phyloP scores from a whole-genome alignment of 441 rosid genomes.

The Breynia disticha region DNA sequence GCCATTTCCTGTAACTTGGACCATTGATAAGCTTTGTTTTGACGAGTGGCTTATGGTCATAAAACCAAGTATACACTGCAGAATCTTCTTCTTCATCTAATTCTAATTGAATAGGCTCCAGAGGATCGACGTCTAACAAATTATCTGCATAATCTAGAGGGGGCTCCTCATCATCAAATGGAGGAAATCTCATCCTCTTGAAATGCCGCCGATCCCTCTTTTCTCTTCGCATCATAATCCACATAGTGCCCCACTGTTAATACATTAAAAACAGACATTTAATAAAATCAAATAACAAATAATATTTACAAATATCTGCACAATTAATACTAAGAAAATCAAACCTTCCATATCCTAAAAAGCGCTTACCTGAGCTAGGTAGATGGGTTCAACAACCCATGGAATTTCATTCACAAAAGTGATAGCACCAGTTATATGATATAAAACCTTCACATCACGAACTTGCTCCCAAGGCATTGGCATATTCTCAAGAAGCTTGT shows the following conservation, averaged over 20 bases:
- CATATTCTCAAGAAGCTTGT: constrained; percentile 97
- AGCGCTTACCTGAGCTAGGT: constrained; percentile 75
- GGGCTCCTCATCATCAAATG: constrained; percentile 99
- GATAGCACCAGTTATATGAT: constrained; percentile 93
- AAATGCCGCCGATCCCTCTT: constrained; percentile 97
- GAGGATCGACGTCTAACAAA: constrained; percentile 91
- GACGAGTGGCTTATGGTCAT: constrained; percentile 97
- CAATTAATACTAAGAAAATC: constrained; percentile 1
- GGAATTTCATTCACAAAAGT: constrained; percentile 97
- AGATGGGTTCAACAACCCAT: constrained; percentile 97
- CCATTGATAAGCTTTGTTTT: constrained; percentile 97
- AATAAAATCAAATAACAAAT: not conserved
- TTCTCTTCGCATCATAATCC: constrained; percentile 99
- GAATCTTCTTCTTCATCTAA: constrained; percentile 95
- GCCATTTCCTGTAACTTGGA: constrained; percentile 97
- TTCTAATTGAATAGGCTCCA: constrained; percentile 93
- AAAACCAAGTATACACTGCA: constrained; percentile 95
- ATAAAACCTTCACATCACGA: constrained; percentile 87
- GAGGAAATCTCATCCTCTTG: constrained; percentile 98
- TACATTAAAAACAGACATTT: constrained; percentile 1
- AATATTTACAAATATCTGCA: not conserved
- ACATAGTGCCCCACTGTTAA: constrained; percentile 95
- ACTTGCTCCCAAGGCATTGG: constrained; percentile 99
- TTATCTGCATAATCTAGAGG: constrained; percentile 98
- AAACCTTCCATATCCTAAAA: too few species aligned